Percentiles rank a stretch among this genome's conserved stretches.
These are phyloP conservation scores for bread wheat (Triticum aestivum) DNA, from an alignment of 176 grass and related monocot genomes.

Conservation along the genomic window IWGSC_CS_RefSeq_v2.1 NC_057813.1:565120885-565121384, in stretches of 20 bases:
- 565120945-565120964: slow-evolving; percentile 75
- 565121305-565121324: slow-evolving; percentile 1
- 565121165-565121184: slow-evolving; percentile 57
- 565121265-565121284: slow-evolving; percentile 80
- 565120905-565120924: no score
- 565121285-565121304: slow-evolving; percentile 47
- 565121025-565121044: slow-evolving; percentile 97
- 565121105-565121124: no score
- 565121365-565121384: slow-evolving; percentile 28
- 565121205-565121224: slow-evolving; percentile 77
- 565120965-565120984: slow-evolving; percentile 55
- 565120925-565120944: slow-evolving; percentile 50
- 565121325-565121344: slow-evolving; percentile 42
- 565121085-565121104: background rate
- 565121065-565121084: slow-evolving; percentile 85
- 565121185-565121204: slow-evolving; percentile 56
- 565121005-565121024: slow-evolving; percentile 64
- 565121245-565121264: slow-evolving; percentile 82
- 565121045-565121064: slow-evolving; percentile 87
- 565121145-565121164: background rate
- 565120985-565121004: slow-evolving; percentile 58
- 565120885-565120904: no score
- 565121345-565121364: slow-evolving; percentile 40
- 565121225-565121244: slow-evolving; percentile 87
- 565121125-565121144: no score